phyloP scores from a whole-genome alignment of 2,329 filamentous ascomycete species.

The Talaromyces rugulosus region DNA sequence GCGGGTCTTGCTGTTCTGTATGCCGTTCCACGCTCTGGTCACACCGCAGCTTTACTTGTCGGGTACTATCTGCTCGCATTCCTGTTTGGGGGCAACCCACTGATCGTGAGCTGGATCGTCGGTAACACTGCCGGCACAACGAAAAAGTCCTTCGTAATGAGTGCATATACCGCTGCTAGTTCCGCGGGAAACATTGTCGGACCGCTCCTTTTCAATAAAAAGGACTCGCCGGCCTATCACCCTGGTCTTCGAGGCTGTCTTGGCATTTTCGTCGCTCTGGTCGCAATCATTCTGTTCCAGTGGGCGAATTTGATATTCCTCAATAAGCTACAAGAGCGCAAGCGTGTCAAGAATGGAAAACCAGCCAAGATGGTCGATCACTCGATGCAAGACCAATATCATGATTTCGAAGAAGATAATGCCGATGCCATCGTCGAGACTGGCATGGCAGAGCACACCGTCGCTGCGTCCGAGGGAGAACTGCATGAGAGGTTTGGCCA shows the following conservation, averaged over 20 bases:
- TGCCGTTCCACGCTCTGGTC: constrained; percentile 40
- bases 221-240: constrained; percentile 56
- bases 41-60: constrained; percentile 50
- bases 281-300: constrained; percentile 52
- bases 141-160: constrained; percentile 63
- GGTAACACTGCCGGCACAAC: constrained; percentile 65
- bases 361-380: constrained; percentile 55
- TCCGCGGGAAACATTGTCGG: constrained; percentile 65
- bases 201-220: constrained; percentile 56
- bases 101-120: constrained; percentile 66
- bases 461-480: neutral
- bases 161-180: constrained; percentile 59
- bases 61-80: constrained; percentile 65
- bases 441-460: constrained; percentile 14
- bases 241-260: constrained; percentile 53
- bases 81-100: constrained; percentile 61
- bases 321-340: constrained; percentile 52
- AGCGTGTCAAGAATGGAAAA: constrained; percentile 58
- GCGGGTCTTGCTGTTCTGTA: constrained; percentile 56
- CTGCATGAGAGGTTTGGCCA: constrained; percentile 37
- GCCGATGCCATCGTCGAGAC: constrained; percentile 21
- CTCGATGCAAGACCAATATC: constrained; percentile 57
- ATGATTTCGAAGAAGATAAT: constrained; percentile 18
- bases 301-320: constrained; percentile 50
- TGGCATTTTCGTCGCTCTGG: constrained; percentile 45